These are phyloP conservation scores for Beta lomatogona DNA, from an alignment of 179 eudicot species.

Conservation along the genomic window DNA sequence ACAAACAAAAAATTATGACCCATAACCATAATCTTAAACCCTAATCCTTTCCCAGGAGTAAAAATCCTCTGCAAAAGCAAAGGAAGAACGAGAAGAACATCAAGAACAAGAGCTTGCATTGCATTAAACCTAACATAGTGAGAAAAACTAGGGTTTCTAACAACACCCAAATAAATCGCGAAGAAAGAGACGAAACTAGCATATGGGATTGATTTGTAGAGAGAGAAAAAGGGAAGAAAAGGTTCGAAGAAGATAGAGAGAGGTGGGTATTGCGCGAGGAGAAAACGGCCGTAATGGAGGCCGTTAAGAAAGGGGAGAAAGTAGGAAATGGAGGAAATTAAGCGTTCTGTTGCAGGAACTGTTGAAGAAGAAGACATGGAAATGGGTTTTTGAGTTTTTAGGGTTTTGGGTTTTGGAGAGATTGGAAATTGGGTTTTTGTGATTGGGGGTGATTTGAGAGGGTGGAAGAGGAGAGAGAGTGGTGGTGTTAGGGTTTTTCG, in stretches of 20 bases:
- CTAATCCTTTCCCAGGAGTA: slow-evolving; percentile 63
- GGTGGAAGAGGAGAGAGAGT: slow-evolving; percentile 29
- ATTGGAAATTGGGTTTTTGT: slow-evolving; percentile 27
- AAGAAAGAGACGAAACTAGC: slow-evolving; percentile 77
- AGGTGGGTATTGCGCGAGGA: slow-evolving; percentile 64
- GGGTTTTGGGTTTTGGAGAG: slow-evolving; percentile 15
- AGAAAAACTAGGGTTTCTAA: slow-evolving; percentile 56
- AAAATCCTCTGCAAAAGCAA: slow-evolving; percentile 55
- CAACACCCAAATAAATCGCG: slow-evolving; percentile 66
- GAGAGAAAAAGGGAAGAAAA: slow-evolving; percentile 56
- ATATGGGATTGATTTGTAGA: slow-evolving; percentile 69
- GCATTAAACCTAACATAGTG: slow-evolving; percentile 75
- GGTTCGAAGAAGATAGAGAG: slow-evolving; percentile 58
- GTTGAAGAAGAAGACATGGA: slow-evolving; percentile 33
- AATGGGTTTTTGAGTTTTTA: slow-evolving; percentile 22
- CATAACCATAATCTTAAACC: slow-evolving; percentile 64
- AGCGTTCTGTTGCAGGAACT: slow-evolving; percentile 72
- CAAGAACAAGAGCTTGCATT: slow-evolving; percentile 86
- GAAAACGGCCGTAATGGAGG: slow-evolving; percentile 82
- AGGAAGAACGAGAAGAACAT: slow-evolving; percentile 71
- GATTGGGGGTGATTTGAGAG: slow-evolving; percentile 38
- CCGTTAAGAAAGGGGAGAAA: slow-evolving; percentile 84
- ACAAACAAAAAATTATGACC: slow-evolving; percentile 60
- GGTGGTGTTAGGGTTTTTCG: neutral
- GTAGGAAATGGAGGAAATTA: slow-evolving; percentile 75